Percentiles rank a stretch among this genome's conserved stretches.
phyloP scores from a whole-genome alignment of 164 flowering plant species.

The Annona cherimola region DNA sequence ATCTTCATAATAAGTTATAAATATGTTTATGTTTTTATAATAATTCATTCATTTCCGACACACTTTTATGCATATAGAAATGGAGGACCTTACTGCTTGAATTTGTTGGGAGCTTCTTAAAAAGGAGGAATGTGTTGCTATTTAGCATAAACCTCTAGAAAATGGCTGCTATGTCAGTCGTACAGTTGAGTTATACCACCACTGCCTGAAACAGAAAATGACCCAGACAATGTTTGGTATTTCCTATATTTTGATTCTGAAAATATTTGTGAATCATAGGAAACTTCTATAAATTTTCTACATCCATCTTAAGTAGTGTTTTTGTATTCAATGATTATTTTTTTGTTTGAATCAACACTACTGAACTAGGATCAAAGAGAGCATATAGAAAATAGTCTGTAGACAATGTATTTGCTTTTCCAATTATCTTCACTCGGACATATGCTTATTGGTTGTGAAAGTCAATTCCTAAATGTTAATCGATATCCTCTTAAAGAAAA shows the following conservation, averaged over 20 bases:
- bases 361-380: neutral
- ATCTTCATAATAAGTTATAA: neutral
- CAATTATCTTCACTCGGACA: neutral
- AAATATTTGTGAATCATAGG: neutral
- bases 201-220: slow-evolving; percentile 61
- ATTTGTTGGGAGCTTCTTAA: slow-evolving; percentile 86
- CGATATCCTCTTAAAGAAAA: no score
- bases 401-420: neutral
- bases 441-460: no score
- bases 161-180: slow-evolving; percentile 75
- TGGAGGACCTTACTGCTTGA: slow-evolving; percentile 65
- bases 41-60: neutral
- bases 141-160: slow-evolving; percentile 72
- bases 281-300: neutral
- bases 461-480: no score
- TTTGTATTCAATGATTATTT: neutral
- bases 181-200: slow-evolving; percentile 49
- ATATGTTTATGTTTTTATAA: neutral
- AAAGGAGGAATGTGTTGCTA: slow-evolving; percentile 76
- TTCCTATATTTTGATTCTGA: slow-evolving; percentile 1
- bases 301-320: neutral
- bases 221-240: slow-evolving; percentile 87
- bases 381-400: neutral
- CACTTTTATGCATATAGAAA: slow-evolving; percentile 34
- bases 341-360: neutral